Percentiles rank a stretch among this genome's conserved stretches.
These are phyloP conservation scores for Catharanthus roseus DNA, from an alignment of 257 asterid species.

Conservation along the genomic window DNA sequence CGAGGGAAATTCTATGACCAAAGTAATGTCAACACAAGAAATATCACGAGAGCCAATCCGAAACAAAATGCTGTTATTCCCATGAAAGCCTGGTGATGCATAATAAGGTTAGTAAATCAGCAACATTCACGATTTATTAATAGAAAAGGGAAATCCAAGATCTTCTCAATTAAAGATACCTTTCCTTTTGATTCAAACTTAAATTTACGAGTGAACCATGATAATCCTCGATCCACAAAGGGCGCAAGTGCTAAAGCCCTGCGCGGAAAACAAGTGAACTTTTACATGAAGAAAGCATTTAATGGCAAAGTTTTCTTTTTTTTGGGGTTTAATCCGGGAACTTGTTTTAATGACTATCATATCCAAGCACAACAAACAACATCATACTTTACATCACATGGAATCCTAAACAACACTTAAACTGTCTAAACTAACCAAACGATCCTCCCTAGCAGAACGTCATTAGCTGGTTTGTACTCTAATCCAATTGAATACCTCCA, in stretches of 20 bases:
- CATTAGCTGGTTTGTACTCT: too few species aligned
- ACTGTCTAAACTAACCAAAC: too few species aligned
- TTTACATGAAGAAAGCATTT: neutral
- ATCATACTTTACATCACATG: too few species aligned
- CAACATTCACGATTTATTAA: neutral
- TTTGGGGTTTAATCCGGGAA: too few species aligned
- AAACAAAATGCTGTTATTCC: conserved; percentile 64
- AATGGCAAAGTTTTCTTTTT: too few species aligned
- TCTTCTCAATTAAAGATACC: conserved; percentile 35
- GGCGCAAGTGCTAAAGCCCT: conserved; percentile 98
- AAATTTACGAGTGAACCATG: conserved; percentile 75
- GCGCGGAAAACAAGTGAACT: conserved; percentile 13
- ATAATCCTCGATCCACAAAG: conserved; percentile 62
- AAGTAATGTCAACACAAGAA: conserved; percentile 59
- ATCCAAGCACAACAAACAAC: too few species aligned
- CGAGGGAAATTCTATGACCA: conserved; percentile 40
- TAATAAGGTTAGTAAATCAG: neutral
- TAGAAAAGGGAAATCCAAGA: neutral
- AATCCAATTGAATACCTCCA: too few species aligned
- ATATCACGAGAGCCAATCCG: conserved; percentile 64
- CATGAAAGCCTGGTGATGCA: conserved; percentile 50
- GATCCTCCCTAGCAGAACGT: too few species aligned
- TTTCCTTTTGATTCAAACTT: conserved; percentile 68
- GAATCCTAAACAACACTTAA: too few species aligned
- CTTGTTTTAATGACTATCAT: too few species aligned